These are phyloP conservation scores for Alloascoidea hylecoeti DNA, from an alignment of 805 yeast species.

Conservation along the genomic window DNA sequence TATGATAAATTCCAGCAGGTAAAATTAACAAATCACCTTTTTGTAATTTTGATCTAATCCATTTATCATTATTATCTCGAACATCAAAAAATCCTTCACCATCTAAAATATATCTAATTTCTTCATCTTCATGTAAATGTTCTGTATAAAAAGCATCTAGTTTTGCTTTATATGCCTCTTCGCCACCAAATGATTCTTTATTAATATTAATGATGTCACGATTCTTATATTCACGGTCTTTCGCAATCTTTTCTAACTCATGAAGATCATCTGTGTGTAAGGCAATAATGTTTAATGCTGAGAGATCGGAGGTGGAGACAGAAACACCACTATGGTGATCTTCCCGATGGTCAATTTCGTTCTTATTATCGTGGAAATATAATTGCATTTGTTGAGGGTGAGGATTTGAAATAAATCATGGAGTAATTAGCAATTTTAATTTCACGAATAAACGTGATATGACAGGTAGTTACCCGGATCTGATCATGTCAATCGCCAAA, in stretches of 20 bases:
- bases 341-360: constrained; percentile 43
- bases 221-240: constrained; percentile 61
- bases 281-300: constrained; percentile 56
- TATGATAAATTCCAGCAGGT: constrained; percentile 91
- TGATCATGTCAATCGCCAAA: too few relatives aligned
- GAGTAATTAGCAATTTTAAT: too few relatives aligned
- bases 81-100: constrained; percentile 93
- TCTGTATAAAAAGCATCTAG: constrained; percentile 63
- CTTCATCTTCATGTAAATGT: constrained; percentile 95
- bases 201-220: constrained; percentile 58
- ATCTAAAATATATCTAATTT: constrained; percentile 76
- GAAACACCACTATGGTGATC: constrained; percentile 58
- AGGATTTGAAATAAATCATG: too few relatives aligned
- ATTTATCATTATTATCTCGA: constrained; percentile 43
- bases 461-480: too few relatives aligned
- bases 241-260: constrained; percentile 54
- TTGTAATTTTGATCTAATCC: constrained; percentile 64
- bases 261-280: constrained; percentile 29
- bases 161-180: constrained; percentile 49
- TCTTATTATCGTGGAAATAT: constrained; percentile 54
- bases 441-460: too few relatives aligned
- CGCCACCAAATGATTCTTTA: constrained; percentile 45
- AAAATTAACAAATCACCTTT: constrained; percentile 45
- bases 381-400: constrained; percentile 22
- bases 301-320: constrained; percentile 36